These are phyloP conservation scores for Apiospora pterosperma DNA, from an alignment of 2,329 filamentous ascomycete genomes.

Conservation along the genomic window DNA sequence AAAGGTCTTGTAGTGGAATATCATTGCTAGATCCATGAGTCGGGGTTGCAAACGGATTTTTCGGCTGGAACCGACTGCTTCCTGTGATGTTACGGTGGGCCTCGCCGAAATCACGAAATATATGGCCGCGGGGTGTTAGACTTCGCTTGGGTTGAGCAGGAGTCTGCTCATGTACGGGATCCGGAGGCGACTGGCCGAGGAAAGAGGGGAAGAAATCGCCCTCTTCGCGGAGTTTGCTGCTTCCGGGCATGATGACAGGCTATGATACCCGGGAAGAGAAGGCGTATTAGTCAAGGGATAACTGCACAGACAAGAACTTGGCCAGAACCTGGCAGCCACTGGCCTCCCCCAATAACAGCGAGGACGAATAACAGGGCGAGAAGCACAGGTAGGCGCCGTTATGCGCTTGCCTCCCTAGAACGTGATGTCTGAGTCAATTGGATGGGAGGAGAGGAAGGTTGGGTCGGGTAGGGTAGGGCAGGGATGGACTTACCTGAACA, in stretches of 20 bases:
- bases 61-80: conserved; percentile 10
- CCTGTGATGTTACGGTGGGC: conserved; percentile 36
- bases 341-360: neutral
- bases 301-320: neutral
- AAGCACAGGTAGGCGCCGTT: neutral
- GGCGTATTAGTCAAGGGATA: neutral
- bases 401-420: neutral
- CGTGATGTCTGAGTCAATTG: neutral
- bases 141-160: conserved; percentile 10
- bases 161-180: neutral
- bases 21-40: conserved; percentile 4
- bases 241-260: neutral
- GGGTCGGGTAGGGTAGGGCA: neutral
- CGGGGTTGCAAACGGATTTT: neutral
- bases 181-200: neutral
- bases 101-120: conserved; percentile 34
- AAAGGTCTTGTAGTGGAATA: conserved; percentile 4
- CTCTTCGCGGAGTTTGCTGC: conserved; percentile 2
- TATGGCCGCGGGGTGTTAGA: conserved; percentile 27
- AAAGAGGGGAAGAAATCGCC: conserved; percentile 6
- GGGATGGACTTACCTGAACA: neutral
- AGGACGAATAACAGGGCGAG: neutral
- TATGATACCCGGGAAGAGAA: neutral
- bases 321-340: neutral
- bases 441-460: neutral